Percentiles rank a stretch among this genome's conserved stretches.
Evolutionary conservation across 306 rosid genomes (phyloP).

Genomic region (Nissolia schottii): DNA sequence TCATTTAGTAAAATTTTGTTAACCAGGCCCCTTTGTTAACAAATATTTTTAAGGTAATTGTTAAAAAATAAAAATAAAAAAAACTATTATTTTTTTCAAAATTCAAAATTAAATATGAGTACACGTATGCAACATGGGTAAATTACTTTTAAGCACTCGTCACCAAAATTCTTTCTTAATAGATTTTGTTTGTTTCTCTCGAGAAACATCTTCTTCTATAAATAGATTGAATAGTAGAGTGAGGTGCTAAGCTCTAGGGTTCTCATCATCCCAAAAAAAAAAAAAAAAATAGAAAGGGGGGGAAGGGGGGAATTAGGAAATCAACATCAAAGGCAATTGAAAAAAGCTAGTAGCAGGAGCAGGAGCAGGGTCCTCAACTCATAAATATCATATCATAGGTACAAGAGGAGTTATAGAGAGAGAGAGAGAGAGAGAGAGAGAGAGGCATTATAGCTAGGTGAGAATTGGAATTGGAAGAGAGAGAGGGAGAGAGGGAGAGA

Average conservation of each 20-base stretch:
- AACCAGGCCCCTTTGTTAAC: too few species aligned
- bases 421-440: neutral
- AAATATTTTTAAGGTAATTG: too few species aligned
- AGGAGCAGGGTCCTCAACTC: neutral
- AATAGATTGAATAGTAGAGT: constrained; percentile 29
- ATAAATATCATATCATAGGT: constrained; percentile 3
- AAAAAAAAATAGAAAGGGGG: neutral
- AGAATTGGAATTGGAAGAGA: neutral
- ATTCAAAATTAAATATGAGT: too few species aligned
- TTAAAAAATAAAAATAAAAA: too few species aligned
- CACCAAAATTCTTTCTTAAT: neutral
- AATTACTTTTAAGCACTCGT: too few species aligned
- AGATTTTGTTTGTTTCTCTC: neutral
- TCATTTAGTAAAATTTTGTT: too few species aligned
- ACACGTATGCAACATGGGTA: too few species aligned
- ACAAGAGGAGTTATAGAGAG: neutral
- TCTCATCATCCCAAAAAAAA: constrained; percentile 1
- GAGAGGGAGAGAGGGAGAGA: constrained; percentile 26
- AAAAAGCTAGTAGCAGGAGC: neutral
- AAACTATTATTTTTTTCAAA: too few species aligned
- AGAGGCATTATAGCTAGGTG: neutral
- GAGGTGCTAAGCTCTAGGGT: constrained; percentile 32
- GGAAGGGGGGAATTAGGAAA: too few species aligned
- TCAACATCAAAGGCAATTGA: constrained; percentile 10
- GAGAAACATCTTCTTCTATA: constrained; percentile 44